Base-by-base conservation (phyloP, 2,329 filamentous ascomycete species). In the Cytospora piceae region DNA sequence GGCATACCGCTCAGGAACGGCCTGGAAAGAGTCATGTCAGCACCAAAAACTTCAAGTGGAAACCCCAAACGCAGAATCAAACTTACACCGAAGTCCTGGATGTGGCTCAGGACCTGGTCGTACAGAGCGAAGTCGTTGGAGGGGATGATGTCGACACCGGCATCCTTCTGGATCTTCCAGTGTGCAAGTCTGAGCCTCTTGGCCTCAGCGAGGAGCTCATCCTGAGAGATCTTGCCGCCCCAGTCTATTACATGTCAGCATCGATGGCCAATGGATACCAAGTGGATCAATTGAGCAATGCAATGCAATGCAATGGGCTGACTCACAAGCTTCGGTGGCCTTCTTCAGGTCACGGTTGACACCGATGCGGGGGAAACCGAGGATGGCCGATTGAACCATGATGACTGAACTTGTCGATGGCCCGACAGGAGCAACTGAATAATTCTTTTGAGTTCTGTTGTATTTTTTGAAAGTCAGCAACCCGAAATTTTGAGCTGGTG, bases 81-180 rank as follows among this genome's bases (percentile, higher is more conserved):
- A 83, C 91, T 79, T 87, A 94, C 92, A 80, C 92, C 93, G 80
- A 97, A 97, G 81, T 97, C 90, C 85, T 97, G 94, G 80, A 97
- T 98, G 85, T 98, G 94, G 83, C 93, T 90, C 70, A 98, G 90
- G 76, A 98, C 92, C 79, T 98, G 94, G 81, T 98, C 94, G 83
- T 99, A 99, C 83, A 93, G 93, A 73, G 95, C 93, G 78, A 99
- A 99, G 88, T 99, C 95, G 81, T 99, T 99, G 91, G 92, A 96
- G 80, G 95, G 95, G 78, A 99, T 97, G 83, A 95, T 85, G 78
- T 97, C 92, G 81, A 98, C 94, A 77, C 95, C 95, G 72, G 95
- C 95, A 82, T 96, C 89, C 87, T 99, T 94, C 87, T 99, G 95
- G 83, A 99, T 96, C 85, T 97, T 93, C 95, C 95, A 99, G 89